Evolutionary conservation across 768 basidiomycete species (phyloP).

Genomic region (Symmetrospora coprosmae): DNA sequence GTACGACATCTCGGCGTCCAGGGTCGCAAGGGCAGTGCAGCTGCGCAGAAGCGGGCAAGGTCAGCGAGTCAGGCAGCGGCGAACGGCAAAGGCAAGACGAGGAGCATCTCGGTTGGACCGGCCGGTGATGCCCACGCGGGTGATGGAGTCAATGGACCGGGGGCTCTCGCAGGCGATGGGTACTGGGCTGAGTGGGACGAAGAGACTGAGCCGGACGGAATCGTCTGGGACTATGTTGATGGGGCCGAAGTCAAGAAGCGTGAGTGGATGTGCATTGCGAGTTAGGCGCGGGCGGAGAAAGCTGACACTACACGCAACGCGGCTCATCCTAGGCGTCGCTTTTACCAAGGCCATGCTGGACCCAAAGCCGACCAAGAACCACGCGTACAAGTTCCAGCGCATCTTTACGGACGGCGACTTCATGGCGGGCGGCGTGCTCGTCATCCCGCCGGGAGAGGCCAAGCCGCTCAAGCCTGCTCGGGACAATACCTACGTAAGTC

Average conservation of each 20-base stretch:
- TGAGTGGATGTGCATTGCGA: conserved; percentile 47
- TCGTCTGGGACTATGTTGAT: conserved; percentile 54
- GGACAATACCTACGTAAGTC: conserved; percentile 79
- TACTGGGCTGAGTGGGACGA: conserved; percentile 35
- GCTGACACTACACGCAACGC: too few relatives aligned
- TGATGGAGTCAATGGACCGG: conserved; percentile 23
- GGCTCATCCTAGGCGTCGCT: conserved; percentile 52
- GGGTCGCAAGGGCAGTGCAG: too few relatives aligned
- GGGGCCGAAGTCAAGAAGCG: conserved; percentile 54
- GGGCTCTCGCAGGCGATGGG: too few relatives aligned
- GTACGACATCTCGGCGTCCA: background rate
- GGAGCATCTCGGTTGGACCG: conserved; percentile 18
- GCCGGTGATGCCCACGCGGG: conserved; percentile 18
- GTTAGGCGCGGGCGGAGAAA: too few relatives aligned
- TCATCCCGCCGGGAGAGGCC: conserved; percentile 59
- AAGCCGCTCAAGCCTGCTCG: conserved; percentile 80
- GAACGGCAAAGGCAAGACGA: conserved; percentile 17
- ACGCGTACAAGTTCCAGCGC: conserved; percentile 73
- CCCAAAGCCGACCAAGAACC: conserved; percentile 44
- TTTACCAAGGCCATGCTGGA: conserved; percentile 57
- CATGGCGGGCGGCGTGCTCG: conserved; percentile 75
- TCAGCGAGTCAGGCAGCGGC: conserved; percentile 6
- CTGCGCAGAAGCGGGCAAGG: conserved; percentile 2
- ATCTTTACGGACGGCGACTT: conserved; percentile 82
- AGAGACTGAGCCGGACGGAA: conserved; percentile 51